Base-by-base conservation (phyloP, 352 stramenopile species). In the Phytopythium litorale region DNA sequence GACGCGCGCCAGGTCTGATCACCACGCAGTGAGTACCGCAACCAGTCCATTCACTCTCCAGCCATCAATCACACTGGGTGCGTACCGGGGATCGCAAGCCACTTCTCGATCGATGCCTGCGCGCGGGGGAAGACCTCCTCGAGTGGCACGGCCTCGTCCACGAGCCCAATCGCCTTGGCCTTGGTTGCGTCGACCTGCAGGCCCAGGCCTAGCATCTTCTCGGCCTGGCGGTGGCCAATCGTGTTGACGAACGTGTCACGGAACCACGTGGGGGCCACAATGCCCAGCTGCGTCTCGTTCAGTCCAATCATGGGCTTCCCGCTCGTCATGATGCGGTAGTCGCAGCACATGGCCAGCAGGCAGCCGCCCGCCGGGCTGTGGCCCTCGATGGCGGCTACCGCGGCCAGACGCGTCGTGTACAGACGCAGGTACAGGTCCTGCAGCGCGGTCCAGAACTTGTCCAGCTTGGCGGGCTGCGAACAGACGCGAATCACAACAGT, bases 261-360 rank as follows among this genome's bases (percentile, higher is more conserved):
- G 50, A 94, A 91, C 84, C 87, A 94, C 56, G 78, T 88, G 6
- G 84, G 79, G 18, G 85, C 88, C 40, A 93, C 84, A 51, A 98
- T 97, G 38, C 96, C 95, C 35, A 98, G 68, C 64, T 96, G 81
- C 8, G 91, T 97, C 78, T 98, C 95, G 66, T 98, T 98, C 37
- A 98, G 75, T 13, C 95, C 95, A 66, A 98, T 98, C 37, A 87
- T 79, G n/a, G 81, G 76, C 56, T 92, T 89, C 15, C 82, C 86
- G 12, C 66, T 75, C n/a, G 88, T 83, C 89, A 98, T 98, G 59
- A 98, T 75, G 23, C 96, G 87, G 72, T 97, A 98, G 79, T 98
- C 94, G 70, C 92, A 98, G 68, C 84, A 90, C 81, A 98, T 93
- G 23, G 93, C 89, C 40, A 98, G 73, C 67, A 98, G 75, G 63